These are phyloP conservation scores for Actinidia chinensis DNA, from an alignment of 179 eudicot species.

Conservation along the genomic window DNA sequence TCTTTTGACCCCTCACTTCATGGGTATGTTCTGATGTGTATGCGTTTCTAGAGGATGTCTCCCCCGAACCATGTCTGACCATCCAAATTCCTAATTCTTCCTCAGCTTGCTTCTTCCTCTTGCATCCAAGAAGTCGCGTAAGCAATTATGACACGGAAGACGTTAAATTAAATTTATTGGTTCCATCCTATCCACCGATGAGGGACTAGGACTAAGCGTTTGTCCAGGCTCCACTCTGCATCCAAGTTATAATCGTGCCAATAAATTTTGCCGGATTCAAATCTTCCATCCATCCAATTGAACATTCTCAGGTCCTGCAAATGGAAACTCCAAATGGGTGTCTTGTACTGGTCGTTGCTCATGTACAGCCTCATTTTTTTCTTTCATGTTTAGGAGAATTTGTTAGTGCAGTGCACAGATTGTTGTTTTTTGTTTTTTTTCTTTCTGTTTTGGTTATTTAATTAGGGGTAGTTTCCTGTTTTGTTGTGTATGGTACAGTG, in stretches of 20 bases:
- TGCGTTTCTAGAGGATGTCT: slow-evolving; percentile 38
- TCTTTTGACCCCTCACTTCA: slow-evolving; percentile 28
- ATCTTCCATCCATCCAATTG: neutral
- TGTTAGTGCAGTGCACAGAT: slow-evolving; percentile 32
- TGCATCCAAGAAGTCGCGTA: slow-evolving; percentile 22
- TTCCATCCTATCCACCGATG: slow-evolving; percentile 19
- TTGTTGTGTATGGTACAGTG: neutral
- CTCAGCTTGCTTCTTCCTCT: slow-evolving; percentile 21
- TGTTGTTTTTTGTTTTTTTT: slow-evolving; percentile 9
- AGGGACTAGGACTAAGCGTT: neutral
- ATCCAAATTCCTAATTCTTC: slow-evolving; percentile 30
- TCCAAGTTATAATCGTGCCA: slow-evolving; percentile 22
- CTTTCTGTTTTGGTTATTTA: neutral
- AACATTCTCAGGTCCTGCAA: slow-evolving; percentile 8
- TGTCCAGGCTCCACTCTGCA: slow-evolving; percentile 1
- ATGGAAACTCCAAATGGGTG: neutral
- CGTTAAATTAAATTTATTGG: slow-evolving; percentile 15
- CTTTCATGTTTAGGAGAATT: slow-evolving; percentile 39
- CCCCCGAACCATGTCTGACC: slow-evolving; percentile 52
- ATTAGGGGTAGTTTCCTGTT: neutral
- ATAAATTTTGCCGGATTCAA: slow-evolving; percentile 12
- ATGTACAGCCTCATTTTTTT: slow-evolving; percentile 40
- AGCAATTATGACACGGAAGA: slow-evolving; percentile 24
- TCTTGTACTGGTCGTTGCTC: slow-evolving; percentile 21
- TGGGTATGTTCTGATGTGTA: slow-evolving; percentile 48